Percentiles rank a stretch among this genome's conserved stretches.
These are phyloP conservation scores for Raphanus raphanistrum DNA, from an alignment of 345 rosid species.

Conservation along the genomic window DNA sequence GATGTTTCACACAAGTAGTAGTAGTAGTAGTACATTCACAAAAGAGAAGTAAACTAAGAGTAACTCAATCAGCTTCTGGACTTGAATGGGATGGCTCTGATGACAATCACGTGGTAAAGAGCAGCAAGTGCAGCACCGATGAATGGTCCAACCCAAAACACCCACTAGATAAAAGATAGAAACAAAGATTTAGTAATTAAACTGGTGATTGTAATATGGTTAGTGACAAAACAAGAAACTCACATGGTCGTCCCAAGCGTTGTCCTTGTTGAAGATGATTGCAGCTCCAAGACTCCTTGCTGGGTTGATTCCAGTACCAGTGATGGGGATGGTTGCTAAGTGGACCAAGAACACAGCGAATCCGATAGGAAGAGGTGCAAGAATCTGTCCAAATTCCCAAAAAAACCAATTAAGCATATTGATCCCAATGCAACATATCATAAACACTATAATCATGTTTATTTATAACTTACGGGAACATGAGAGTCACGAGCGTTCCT, in stretches of 20 bases:
- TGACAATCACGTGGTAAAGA: slow-evolving; percentile 51
- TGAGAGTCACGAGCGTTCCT: slow-evolving; percentile 61
- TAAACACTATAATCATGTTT: background rate
- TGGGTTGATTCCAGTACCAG: slow-evolving; percentile 56
- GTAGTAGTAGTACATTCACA: slow-evolving; percentile 13
- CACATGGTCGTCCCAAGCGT: slow-evolving; percentile 58
- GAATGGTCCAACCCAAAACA: slow-evolving; percentile 65
- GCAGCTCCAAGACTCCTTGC: slow-evolving; percentile 59
- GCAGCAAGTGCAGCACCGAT: slow-evolving; percentile 59
- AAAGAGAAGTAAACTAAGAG: slow-evolving; percentile 28
- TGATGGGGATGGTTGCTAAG: slow-evolving; percentile 54
- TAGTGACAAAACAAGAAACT: slow-evolving; percentile 12
- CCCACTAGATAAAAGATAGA: slow-evolving; percentile 35
- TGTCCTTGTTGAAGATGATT: slow-evolving; percentile 46
- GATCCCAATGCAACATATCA: background rate
- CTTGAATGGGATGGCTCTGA: slow-evolving; percentile 58
- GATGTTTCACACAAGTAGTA: slow-evolving; percentile 16
- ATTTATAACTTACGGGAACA: slow-evolving; percentile 46
- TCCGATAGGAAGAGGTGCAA: slow-evolving; percentile 55
- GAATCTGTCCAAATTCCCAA: slow-evolving; percentile 31
- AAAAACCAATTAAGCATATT: slow-evolving; percentile 6
- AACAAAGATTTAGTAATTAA: background rate
- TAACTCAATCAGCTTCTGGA: slow-evolving; percentile 31
- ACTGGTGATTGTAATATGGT: background rate
- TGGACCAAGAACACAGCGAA: slow-evolving; percentile 59